Percentiles rank a stretch among this genome's conserved stretches.
These are phyloP conservation scores for Chrysopogon serrulatus DNA, from an alignment of 176 grass and related monocot species.

Conservation along the genomic window DNA sequence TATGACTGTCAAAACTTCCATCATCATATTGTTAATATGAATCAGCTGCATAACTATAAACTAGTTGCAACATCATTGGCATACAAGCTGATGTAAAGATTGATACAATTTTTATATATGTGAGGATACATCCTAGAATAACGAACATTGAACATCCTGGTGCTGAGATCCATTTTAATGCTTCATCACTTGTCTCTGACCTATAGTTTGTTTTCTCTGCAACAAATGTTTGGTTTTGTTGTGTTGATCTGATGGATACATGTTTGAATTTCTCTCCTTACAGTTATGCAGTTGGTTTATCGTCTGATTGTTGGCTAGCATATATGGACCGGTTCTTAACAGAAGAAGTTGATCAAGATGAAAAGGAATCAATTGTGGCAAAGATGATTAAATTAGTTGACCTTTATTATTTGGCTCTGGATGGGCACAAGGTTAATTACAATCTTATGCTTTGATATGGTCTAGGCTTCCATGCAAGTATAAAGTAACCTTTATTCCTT, in stretches of 20 bases:
- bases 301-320: conserved; percentile 52
- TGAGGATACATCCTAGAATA: not conserved
- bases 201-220: not conserved
- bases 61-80: not conserved
- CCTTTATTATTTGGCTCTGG: conserved; percentile 70
- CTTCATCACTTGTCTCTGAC: not conserved
- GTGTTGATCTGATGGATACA: not conserved
- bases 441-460: not conserved
- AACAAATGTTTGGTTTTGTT: not conserved
- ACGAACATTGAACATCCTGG: not conserved
- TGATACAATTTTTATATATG: not conserved
- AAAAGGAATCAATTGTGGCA: conserved; percentile 10
- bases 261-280: conserved; percentile 3
- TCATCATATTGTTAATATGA: not conserved
- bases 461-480: not conserved
- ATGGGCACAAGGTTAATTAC: conserved; percentile 51
- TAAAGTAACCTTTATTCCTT: not conserved
- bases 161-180: not conserved
- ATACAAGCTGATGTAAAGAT: not conserved
- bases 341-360: conserved; percentile 14
- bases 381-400: conserved; percentile 59
- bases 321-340: conserved; percentile 69
- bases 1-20: not conserved
- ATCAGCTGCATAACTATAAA: not conserved
- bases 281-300: conserved; percentile 23